Evolutionary conservation across 805 yeast species (phyloP).

Genomic region (Starmerella floricola): DNA sequence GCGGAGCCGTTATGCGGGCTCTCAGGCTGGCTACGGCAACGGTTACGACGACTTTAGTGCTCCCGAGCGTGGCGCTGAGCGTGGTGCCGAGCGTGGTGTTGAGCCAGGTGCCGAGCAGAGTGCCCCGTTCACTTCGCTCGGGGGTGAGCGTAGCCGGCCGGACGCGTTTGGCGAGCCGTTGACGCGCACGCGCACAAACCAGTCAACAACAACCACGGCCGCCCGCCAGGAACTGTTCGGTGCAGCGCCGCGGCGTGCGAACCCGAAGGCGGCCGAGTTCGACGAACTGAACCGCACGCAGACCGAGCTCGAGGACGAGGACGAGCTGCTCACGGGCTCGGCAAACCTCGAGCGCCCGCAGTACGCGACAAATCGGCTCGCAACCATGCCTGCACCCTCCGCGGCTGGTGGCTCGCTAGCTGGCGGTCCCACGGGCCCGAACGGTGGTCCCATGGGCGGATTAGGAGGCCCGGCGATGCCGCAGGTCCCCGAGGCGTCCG

Average conservation of each 20-base stretch:
- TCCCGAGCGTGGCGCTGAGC: too few species aligned
- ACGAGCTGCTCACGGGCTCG: constrained; percentile 7
- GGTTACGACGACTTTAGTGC: neutral
- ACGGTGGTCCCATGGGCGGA: constrained; percentile 1
- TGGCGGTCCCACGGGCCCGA: too few species aligned
- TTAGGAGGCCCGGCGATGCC: neutral
- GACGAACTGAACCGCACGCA: constrained; percentile 26
- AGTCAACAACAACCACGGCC: constrained; percentile 10
- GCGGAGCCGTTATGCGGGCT: neutral
- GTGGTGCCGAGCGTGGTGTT: too few species aligned
- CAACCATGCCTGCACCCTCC: too few species aligned
- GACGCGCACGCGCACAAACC: constrained; percentile 20
- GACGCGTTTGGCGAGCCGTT: constrained; percentile 11
- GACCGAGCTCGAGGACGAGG: constrained; percentile 19
- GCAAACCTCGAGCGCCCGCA: constrained; percentile 5
- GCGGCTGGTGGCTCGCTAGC: too few species aligned
- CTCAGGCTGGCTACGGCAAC: neutral
- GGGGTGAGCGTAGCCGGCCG: neutral
- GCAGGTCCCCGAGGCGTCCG: constrained; percentile 1
- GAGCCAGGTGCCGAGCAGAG: too few species aligned
- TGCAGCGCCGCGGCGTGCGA: constrained; percentile 4
- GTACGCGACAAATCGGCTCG: too few species aligned
- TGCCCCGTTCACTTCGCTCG: too few species aligned
- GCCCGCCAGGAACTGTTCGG: constrained; percentile 27
- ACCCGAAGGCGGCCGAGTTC: constrained; percentile 12